Evolutionary conservation across 2,329 filamentous ascomycete species (phyloP).

Genomic region (Phialophora expanda): DNA sequence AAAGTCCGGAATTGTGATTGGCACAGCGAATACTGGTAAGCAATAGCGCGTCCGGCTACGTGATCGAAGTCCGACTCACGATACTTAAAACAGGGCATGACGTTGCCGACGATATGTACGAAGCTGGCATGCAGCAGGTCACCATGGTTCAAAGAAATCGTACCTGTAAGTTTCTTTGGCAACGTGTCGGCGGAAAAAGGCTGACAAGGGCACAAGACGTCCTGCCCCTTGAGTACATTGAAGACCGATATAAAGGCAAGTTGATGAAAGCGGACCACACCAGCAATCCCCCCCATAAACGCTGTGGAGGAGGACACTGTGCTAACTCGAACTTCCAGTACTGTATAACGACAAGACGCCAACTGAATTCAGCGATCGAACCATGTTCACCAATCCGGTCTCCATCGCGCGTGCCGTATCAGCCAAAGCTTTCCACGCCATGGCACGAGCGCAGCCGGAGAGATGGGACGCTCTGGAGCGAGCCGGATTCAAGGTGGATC

Average conservation of each 20-base stretch:
- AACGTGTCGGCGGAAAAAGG: slow-evolving; percentile 19
- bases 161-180: slow-evolving; percentile 43
- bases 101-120: slow-evolving; percentile 55
- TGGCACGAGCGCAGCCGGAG: slow-evolving; percentile 44
- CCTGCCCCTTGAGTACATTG: slow-evolving; percentile 1
- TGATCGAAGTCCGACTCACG: too few species aligned
- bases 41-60: too few species aligned
- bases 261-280: not conserved
- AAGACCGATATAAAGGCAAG: not conserved
- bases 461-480: slow-evolving; percentile 49
- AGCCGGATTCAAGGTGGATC: slow-evolving; percentile 52
- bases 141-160: slow-evolving; percentile 55
- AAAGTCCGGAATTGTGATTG: slow-evolving; percentile 54
- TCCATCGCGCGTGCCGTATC: slow-evolving; percentile 42
- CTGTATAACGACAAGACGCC: slow-evolving; percentile 37
- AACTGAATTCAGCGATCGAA: slow-evolving; percentile 36
- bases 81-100: slow-evolving; percentile 46
- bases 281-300: not conserved
- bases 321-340: slow-evolving; percentile 24
- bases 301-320: not conserved
- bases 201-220: not conserved
- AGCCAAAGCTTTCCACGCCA: slow-evolving; percentile 41
- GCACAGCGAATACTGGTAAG: slow-evolving; percentile 51
- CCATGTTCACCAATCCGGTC: slow-evolving; percentile 41
- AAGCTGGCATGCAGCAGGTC: slow-evolving; percentile 49